phyloP scores from a whole-genome alignment of 2,329 filamentous ascomycete species.

The Colletotrichum chlorophyti region DNA sequence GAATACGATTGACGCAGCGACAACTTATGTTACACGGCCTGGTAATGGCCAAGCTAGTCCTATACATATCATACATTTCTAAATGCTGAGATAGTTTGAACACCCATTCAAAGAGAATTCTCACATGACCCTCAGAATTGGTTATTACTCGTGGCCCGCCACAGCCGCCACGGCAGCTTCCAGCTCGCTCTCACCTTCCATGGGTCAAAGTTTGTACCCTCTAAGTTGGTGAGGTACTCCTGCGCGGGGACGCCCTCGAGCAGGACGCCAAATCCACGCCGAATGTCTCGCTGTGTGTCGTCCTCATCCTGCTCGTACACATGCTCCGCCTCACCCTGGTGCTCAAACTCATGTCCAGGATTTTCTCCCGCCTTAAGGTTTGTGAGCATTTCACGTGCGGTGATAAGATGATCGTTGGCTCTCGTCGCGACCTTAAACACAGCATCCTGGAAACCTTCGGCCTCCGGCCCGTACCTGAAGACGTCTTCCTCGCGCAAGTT shows the following conservation, averaged over 20 bases:
- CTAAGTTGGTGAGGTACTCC: conserved; percentile 79
- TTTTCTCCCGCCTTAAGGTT: conserved; percentile 76
- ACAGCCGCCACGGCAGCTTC: conserved; percentile 83
- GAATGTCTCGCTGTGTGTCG: conserved; percentile 47
- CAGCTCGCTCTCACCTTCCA: conserved; percentile 75
- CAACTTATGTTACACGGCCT: not conserved
- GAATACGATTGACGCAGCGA: not conserved
- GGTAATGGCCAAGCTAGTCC: not conserved
- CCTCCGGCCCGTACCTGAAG: conserved; percentile 79
- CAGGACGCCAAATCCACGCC: conserved; percentile 78
- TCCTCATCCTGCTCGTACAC: conserved; percentile 49
- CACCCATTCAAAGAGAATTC: not conserved
- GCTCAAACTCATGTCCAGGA: conserved; percentile 88
- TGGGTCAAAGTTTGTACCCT: conserved; percentile 83
- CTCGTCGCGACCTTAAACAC: conserved; percentile 92
- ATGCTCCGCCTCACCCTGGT: conserved; percentile 77
- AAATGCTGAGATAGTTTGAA: too few relatives aligned
- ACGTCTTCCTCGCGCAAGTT: conserved; percentile 89
- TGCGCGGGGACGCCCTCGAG: conserved; percentile 80
- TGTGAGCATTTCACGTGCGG: conserved; percentile 88
- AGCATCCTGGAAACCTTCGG: conserved; percentile 83
- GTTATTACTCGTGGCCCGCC: conserved; percentile 57
- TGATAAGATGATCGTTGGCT: conserved; percentile 95
- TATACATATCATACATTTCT: conserved; percentile 20
- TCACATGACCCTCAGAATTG: conserved; percentile 45